A percentile compares a stretch with the other conserved stretches of the same genome.
Evolutionary conservation across 768 basidiomycete species (phyloP).

Genomic region (Clitopilus passeckerianus): DNA sequence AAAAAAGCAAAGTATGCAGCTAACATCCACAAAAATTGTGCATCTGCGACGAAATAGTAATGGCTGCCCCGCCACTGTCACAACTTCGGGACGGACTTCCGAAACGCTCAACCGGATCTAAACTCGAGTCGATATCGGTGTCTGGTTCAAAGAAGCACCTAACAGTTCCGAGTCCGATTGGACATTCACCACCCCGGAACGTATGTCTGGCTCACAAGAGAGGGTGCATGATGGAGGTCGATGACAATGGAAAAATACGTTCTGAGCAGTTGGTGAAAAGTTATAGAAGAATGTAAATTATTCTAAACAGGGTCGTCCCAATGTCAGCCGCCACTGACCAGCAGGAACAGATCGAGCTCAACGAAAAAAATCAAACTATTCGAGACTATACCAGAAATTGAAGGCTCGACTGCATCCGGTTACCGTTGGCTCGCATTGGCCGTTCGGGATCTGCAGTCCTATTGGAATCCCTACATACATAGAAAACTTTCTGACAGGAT

Average conservation of each 20-base stretch:
- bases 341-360: not conserved
- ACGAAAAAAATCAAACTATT: not conserved
- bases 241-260: not conserved
- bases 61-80: not conserved
- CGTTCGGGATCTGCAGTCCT: no score
- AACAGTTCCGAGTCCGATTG: not conserved
- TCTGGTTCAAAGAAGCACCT: not conserved
- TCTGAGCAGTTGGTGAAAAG: not conserved
- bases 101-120: not conserved
- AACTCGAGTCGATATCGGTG: no score
- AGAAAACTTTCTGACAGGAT: no score
- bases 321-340: not conserved
- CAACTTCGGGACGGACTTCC: not conserved
- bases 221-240: not conserved
- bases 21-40: not conserved
- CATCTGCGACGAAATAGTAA: not conserved
- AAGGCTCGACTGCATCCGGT: no score
- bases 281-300: not conserved
- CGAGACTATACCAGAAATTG: not conserved
- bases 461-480: no score
- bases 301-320: not conserved
- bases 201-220: not conserved
- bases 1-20: not conserved
- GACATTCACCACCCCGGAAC: not conserved
- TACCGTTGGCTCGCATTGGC: no score